Conservation (phyloP, 1,139 yeast species). For the Protomyces arabidopsidicola region DNA sequence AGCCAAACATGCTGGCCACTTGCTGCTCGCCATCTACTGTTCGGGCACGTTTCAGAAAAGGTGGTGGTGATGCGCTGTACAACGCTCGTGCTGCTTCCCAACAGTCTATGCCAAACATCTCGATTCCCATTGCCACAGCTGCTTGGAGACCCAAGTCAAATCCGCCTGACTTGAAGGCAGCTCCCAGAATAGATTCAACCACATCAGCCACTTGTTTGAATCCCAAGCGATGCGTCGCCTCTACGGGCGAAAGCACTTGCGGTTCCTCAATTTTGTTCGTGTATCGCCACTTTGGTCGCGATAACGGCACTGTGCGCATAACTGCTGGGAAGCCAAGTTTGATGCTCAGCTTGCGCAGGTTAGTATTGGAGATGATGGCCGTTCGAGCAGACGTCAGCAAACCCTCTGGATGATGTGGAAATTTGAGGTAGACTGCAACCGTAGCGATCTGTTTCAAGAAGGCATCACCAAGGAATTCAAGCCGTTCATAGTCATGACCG, state of each 20-base stretch:
- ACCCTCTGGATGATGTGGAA: constrained; percentile 27
- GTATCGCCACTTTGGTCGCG: constrained; percentile 13
- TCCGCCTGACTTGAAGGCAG: constrained; percentile 21
- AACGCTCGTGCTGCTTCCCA: constrained; percentile 11
- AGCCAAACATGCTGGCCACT: constrained; percentile 15
- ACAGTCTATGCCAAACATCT: constrained; percentile 8
- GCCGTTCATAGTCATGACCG: constrained; percentile 29
- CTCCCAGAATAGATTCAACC: constrained; percentile 28
- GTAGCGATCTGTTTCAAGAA: constrained; percentile 29
- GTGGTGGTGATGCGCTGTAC: neutral
- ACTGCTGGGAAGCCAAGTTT: constrained; percentile 2
- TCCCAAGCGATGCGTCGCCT: constrained; percentile 13
- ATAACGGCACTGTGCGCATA: constrained; percentile 14
- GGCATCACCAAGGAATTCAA: constrained; percentile 30
- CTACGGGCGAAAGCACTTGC: neutral
- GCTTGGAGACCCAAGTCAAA: constrained; percentile 27
- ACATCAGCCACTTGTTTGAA: constrained; percentile 29
- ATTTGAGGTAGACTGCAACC: constrained; percentile 20
- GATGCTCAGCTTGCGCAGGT: constrained; percentile 20
- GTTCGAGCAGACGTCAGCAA: constrained; percentile 27
- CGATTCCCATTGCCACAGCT: constrained; percentile 21
- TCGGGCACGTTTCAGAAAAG: neutral
- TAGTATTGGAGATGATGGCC: constrained; percentile 25
- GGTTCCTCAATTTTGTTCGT: neutral
- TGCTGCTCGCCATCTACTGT: constrained; percentile 1